Evolutionary conservation across 2,329 filamentous ascomycete species (phyloP), one percentile per base, ranked within the genome.

Genomic region (Macrophomina phaseolina): DNA sequence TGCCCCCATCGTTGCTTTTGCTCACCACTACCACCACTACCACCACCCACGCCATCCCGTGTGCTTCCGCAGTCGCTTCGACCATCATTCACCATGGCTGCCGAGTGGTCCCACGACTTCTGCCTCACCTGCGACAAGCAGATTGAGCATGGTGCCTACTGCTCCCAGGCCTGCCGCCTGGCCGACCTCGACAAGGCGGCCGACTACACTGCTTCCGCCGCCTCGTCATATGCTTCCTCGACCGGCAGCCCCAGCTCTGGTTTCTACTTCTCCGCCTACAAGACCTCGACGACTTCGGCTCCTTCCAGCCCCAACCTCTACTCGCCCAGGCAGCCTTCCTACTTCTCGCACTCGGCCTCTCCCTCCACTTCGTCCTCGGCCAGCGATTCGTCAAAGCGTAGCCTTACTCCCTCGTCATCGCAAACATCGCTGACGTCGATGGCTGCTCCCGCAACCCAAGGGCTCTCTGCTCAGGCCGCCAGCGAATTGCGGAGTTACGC

Each of bases 121-220:
- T 97, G 94, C 85, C 89, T 97, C 73, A 89, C 91, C 83, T 97
- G 94, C 84, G 94, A 97, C 82, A 90, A 91, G 82, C 92, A 96
- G 81, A 93, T 91, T 68, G 87, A 91, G 66, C 78, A 80, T 68
- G 89, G 89, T 69, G 89, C 91, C 71, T 97, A 97, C 85, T 97
- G 94, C 86, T 97, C 93, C 55, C 93, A 97, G 81, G 88, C 91
- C 36, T 97, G 94, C 86, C 88, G 93, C 71, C 85, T 97, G 52
- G 91, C 92, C 71, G 94, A 97, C 81, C 89, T 94, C 73, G 93
- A 97, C 80, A 89, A 89, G 80, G 89, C 87, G 67, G 83, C 86
- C 64, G 82, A 83, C 60, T 87, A 83, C 76, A 85, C 84, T 73
- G 83, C 76, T 69, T 77, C 81, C 67, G 82, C 86, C 65, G 78